Conservation (phyloP, 2,329 filamentous ascomycete genomes). For the Aspergillus sergii region DNA sequence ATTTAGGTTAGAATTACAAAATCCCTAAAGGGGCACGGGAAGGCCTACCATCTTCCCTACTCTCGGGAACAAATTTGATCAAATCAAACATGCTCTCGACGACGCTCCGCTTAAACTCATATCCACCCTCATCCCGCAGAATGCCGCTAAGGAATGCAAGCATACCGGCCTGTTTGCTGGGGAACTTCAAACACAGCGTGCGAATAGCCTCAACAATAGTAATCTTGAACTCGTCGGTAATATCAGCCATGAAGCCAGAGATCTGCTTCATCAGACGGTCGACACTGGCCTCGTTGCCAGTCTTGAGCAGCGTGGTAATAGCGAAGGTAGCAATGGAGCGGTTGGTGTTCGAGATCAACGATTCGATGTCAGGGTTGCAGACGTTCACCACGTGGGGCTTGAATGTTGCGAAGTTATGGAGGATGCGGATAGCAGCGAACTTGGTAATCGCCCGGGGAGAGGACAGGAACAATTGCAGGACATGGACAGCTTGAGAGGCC, state of each 20-base stretch:
- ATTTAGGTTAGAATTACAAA: conserved; percentile 21
- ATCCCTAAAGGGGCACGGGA: background rate
- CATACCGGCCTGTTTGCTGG: conserved; percentile 97
- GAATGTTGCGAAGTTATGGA: conserved; percentile 95
- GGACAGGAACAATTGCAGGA: conserved; percentile 93
- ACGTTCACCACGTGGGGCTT: conserved; percentile 89
- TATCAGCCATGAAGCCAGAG: conserved; percentile 96
- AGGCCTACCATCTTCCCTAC: conserved; percentile 62
- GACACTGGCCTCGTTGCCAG: conserved; percentile 94
- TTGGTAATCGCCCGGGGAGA: conserved; percentile 95
- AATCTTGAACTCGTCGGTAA: conserved; percentile 99
- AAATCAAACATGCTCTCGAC: conserved; percentile 99
- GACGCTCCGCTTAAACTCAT: conserved; percentile 96
- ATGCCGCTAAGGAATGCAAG: conserved; percentile 97
- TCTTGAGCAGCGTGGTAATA: conserved; percentile 97
- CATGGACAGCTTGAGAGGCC: conserved; percentile 88
- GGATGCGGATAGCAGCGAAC: conserved; percentile 93
- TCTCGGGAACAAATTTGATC: conserved; percentile 97
- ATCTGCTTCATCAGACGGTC: conserved; percentile 99
- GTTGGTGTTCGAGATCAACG: conserved; percentile 94
- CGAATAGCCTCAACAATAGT: conserved; percentile 99
- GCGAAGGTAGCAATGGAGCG: conserved; percentile 97
- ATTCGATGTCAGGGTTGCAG: conserved; percentile 97
- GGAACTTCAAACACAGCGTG: conserved; percentile 95
- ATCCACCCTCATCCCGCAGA: conserved; percentile 92